phyloP scores from a whole-genome alignment of 1,284 basidiomycete species.

The Cutaneotrichosporon dermatis region DNA sequence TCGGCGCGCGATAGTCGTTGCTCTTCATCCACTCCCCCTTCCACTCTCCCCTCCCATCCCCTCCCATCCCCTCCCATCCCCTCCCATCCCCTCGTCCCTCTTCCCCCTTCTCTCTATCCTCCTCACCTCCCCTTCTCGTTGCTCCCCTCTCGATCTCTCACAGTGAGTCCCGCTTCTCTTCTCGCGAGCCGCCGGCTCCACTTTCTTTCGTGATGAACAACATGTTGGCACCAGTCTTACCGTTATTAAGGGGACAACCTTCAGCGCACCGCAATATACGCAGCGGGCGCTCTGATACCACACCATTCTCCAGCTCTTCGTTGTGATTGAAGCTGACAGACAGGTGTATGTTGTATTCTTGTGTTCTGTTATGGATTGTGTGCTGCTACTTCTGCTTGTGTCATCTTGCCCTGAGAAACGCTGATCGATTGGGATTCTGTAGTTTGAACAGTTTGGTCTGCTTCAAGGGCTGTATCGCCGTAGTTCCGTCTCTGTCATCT shows the following conservation, averaged over 20 bases:
- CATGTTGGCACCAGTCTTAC: conserved; percentile 46
- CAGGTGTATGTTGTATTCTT: neutral
- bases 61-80: neutral
- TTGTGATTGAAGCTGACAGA: neutral
- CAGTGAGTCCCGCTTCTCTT: neutral
- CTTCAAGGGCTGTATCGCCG: no score
- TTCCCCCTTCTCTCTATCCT: neutral
- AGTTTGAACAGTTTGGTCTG: no score
- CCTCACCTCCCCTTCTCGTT: neutral
- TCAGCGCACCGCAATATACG: conserved; percentile 28
- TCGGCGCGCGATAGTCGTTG: neutral
- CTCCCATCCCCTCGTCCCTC: neutral
- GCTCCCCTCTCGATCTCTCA: neutral
- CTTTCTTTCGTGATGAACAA: conserved; percentile 26
- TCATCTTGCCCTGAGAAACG: no score
- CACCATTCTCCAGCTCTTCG: neutral
- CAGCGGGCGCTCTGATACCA: conserved; percentile 32
- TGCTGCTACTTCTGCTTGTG: no score
- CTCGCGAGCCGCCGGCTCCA: neutral
- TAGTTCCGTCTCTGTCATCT: no score
- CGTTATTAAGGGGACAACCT: conserved; percentile 29
- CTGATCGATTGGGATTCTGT: no score
- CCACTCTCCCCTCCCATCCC: neutral
- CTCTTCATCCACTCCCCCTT: neutral
- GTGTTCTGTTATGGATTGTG: neutral